These are phyloP conservation scores for Cercospora berteroae DNA, from an alignment of 2,329 filamentous ascomycete genomes.

Conservation along the genomic window DNA sequence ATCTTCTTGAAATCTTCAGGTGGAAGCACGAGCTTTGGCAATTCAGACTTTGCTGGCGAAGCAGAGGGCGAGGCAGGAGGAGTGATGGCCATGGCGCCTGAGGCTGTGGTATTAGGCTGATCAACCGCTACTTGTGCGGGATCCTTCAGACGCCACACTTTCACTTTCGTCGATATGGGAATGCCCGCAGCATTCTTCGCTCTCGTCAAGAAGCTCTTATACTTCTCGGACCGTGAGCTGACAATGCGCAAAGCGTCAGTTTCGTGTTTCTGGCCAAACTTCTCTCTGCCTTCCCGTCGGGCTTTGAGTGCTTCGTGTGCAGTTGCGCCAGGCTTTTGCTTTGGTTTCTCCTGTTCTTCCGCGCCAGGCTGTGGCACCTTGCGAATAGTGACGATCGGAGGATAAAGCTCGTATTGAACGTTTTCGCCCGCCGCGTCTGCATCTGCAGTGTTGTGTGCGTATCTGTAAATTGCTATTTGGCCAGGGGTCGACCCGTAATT, in stretches of 20 bases:
- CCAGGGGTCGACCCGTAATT: slow-evolving; percentile 78
- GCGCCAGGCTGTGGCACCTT: slow-evolving; percentile 60
- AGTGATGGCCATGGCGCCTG: slow-evolving; percentile 41
- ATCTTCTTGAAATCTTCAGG: slow-evolving; percentile 62
- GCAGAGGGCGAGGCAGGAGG: slow-evolving; percentile 44
- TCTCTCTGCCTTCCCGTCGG: slow-evolving; percentile 17
- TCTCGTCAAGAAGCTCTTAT: slow-evolving; percentile 71
- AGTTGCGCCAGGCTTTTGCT: background rate
- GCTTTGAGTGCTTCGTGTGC: slow-evolving; percentile 39
- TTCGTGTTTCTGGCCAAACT: slow-evolving; percentile 27
- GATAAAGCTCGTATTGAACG: slow-evolving; percentile 77
- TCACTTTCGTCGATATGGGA: slow-evolving; percentile 68
- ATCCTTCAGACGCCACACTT: slow-evolving; percentile 67
- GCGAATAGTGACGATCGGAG: slow-evolving; percentile 79
- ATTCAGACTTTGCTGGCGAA: slow-evolving; percentile 46
- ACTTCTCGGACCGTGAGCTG: slow-evolving; percentile 67
- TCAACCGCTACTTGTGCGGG: slow-evolving; percentile 37
- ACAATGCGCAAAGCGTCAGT: slow-evolving; percentile 65
- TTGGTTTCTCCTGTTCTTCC: background rate
- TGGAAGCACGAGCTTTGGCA: slow-evolving; percentile 58
- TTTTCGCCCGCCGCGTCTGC: slow-evolving; percentile 59
- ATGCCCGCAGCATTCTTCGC: slow-evolving; percentile 69
- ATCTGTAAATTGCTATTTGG: slow-evolving; percentile 65
- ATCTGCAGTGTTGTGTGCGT: slow-evolving; percentile 71
- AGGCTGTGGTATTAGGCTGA: slow-evolving; percentile 24